Conservation (phyloP, 2,329 filamentous ascomycete genomes). For the Calonectria ilicicola region DNA sequence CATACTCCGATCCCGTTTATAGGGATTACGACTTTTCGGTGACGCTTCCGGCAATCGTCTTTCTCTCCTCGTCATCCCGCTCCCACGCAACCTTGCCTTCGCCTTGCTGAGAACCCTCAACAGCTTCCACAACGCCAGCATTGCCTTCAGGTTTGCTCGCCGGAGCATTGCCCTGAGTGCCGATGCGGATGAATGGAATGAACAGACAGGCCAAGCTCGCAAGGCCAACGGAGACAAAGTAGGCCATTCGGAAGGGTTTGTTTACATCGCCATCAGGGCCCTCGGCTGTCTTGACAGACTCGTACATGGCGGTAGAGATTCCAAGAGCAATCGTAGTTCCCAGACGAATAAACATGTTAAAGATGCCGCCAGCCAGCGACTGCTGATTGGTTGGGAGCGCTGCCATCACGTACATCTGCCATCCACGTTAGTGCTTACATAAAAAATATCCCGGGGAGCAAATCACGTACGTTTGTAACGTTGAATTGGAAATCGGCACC, state of each 20-base stretch:
- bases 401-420: conserved; percentile 76
- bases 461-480: conserved; percentile 69
- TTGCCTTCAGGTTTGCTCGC: conserved; percentile 23
- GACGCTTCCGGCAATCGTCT: conserved; percentile 6
- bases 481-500: conserved; percentile 79
- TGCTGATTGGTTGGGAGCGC: conserved; percentile 72
- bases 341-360: conserved; percentile 74
- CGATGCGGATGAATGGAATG: conserved; percentile 34
- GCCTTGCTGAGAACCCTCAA: neutral
- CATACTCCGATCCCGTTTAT: neutral
- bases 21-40: conserved; percentile 2
- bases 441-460: neutral
- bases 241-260: conserved; percentile 31
- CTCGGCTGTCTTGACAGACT: conserved; percentile 52
- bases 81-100: neutral
- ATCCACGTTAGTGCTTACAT: conserved; percentile 7
- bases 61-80: conserved; percentile 10
- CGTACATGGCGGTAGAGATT: conserved; percentile 71
- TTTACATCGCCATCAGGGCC: conserved; percentile 25
- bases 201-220: conserved; percentile 30
- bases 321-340: conserved; percentile 71
- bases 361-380: conserved; percentile 74
- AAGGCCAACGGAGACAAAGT: conserved; percentile 36
- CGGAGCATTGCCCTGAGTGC: conserved; percentile 32
- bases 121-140: conserved; percentile 25